Evolutionary conservation across 257 asterid genomes (phyloP).

Genomic region (Capsicum pubescens): DNA sequence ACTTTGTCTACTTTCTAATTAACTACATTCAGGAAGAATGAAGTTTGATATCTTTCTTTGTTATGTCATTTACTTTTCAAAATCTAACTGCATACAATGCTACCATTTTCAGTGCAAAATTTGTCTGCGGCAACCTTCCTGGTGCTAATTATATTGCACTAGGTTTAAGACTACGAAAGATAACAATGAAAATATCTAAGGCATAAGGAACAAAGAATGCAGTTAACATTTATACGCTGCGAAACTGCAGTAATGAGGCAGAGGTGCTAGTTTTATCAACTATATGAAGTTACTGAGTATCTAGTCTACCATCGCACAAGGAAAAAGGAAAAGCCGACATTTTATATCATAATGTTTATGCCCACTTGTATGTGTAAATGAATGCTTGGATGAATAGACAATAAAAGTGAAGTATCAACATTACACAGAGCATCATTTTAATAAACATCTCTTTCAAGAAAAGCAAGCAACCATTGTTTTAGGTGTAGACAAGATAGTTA

Average conservation of each 20-base stretch:
- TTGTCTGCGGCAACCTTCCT: neutral
- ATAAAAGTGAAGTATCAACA: constrained; percentile 8
- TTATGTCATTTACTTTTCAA: neutral
- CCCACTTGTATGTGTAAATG: neutral
- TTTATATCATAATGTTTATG: neutral
- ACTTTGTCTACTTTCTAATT: neutral
- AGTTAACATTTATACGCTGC: neutral
- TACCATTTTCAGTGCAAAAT: neutral
- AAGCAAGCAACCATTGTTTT: neutral
- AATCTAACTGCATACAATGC: neutral
- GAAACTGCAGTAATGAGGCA: neutral
- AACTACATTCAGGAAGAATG: neutral
- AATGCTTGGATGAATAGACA: neutral
- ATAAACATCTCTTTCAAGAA: neutral
- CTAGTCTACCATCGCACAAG: neutral
- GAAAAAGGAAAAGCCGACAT: neutral
- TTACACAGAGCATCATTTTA: neutral
- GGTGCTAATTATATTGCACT: neutral
- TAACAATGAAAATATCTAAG: neutral
- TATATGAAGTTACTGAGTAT: neutral
- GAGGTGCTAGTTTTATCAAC: neutral
- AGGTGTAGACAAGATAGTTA: constrained; percentile 19
- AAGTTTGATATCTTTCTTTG: neutral
- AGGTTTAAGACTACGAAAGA: neutral
- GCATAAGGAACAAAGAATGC: neutral